Conservation (phyloP, 176 grass and related monocot species). For the Alopecurus myosuroides region DNA sequence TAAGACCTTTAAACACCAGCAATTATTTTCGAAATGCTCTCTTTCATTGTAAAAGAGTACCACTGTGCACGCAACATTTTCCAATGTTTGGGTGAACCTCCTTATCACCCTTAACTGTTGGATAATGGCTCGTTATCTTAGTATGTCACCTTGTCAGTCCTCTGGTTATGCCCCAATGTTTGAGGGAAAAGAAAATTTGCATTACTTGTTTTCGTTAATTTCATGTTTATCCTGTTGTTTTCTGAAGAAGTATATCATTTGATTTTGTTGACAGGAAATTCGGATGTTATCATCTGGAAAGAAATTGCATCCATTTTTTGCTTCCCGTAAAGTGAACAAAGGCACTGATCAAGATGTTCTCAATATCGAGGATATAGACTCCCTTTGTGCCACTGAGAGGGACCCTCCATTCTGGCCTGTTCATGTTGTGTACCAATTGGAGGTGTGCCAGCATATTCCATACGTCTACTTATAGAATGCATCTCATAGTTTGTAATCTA, state of each 20-base stretch:
- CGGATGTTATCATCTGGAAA: constrained; percentile 68
- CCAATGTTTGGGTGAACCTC: background rate
- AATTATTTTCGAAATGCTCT: constrained; percentile 6
- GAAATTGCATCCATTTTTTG: constrained; percentile 86
- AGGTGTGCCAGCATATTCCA: constrained; percentile 46
- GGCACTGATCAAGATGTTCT: constrained; percentile 30
- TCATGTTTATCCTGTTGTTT: constrained; percentile 12
- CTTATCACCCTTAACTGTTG: background rate
- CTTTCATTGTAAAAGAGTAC: background rate
- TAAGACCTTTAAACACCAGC: background rate
- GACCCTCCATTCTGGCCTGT: constrained; percentile 52
- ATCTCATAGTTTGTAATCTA: constrained; percentile 9
- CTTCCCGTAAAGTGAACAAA: constrained; percentile 54
- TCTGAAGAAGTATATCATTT: constrained; percentile 10
- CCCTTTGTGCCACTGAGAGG: constrained; percentile 27
- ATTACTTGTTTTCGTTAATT: background rate
- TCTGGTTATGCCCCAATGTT: constrained; percentile 2
- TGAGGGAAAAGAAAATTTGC: background rate
- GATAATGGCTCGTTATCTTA: background rate
- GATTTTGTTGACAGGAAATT: constrained; percentile 63
- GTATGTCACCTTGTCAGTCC: background rate
- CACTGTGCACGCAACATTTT: background rate
- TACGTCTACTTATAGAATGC: constrained; percentile 14
- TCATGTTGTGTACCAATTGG: constrained; percentile 59
- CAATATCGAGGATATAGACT: constrained; percentile 27